phyloP scores from a whole-genome alignment of 805 yeast genomes.

The Barnettozyma vustinii region DNA sequence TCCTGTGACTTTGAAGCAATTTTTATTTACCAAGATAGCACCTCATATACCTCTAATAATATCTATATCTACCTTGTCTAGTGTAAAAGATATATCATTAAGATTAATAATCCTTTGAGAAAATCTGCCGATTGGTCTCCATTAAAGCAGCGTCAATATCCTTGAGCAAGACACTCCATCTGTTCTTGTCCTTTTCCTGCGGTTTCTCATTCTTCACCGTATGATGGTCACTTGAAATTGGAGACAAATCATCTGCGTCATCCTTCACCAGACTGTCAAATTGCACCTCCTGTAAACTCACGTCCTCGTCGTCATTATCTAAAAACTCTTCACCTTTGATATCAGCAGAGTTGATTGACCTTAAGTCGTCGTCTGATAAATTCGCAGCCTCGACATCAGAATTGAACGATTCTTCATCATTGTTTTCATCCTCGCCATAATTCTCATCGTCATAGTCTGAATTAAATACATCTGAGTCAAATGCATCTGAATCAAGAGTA shows the following conservation, averaged over 20 bases:
- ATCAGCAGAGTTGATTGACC: neutral
- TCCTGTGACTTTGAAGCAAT: neutral
- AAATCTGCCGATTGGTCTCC: constrained; percentile 7
- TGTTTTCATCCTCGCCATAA: neutral
- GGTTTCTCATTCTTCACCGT: neutral
- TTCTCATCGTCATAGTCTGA: constrained; percentile 9
- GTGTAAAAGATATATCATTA: neutral
- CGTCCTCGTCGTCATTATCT: neutral
- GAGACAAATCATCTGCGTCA: neutral
- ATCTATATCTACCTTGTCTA: neutral
- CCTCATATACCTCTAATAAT: no score
- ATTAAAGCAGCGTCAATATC: constrained; percentile 22
- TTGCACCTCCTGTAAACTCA: neutral
- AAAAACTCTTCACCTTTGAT: neutral
- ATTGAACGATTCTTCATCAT: constrained; percentile 15
- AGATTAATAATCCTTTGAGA: neutral
- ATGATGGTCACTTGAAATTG: neutral
- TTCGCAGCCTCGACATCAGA: constrained; percentile 16
- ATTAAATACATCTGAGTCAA: constrained; percentile 8
- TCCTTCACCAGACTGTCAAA: neutral
- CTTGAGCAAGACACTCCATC: constrained; percentile 21
- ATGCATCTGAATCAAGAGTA: constrained; percentile 4
- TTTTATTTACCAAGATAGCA: no score
- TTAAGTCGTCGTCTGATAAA: neutral
- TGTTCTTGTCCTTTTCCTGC: neutral